These are phyloP conservation scores for Vitrella brassicaformis DNA, from an alignment of 73 alveolate genomes.

Conservation along the genomic window DNA sequence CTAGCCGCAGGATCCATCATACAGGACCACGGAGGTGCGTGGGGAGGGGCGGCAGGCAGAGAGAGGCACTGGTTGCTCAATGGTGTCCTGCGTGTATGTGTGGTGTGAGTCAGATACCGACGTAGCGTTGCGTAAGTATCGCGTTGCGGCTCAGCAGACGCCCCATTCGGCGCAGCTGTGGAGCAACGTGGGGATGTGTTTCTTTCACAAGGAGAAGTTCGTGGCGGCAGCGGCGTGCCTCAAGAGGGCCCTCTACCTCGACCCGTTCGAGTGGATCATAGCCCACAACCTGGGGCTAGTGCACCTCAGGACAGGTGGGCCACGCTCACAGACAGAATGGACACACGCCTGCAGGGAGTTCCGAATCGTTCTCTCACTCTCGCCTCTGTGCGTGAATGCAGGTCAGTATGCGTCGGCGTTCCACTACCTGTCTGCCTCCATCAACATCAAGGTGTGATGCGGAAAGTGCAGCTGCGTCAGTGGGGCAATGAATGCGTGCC, in stretches of 20 bases:
- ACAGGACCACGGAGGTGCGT: too few relatives aligned
- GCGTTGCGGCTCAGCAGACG: conserved; percentile 73
- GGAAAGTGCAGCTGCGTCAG: too few relatives aligned
- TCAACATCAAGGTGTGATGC: conserved; percentile 71
- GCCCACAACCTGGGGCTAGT: conserved; percentile 79
- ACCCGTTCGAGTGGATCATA: conserved; percentile 86
- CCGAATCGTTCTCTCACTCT: too few relatives aligned
- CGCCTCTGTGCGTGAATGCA: conserved; percentile 62
- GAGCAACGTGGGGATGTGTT: conserved; percentile 94
- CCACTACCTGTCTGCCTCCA: conserved; percentile 78
- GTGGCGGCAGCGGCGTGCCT: conserved; percentile 89
- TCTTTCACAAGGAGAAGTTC: conserved; percentile 79
- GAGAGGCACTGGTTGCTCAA: too few relatives aligned
- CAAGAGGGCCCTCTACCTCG: conserved; percentile 78
- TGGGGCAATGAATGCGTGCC: too few relatives aligned
- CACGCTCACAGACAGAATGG: too few relatives aligned
- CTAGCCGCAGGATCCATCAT: conserved; percentile 80
- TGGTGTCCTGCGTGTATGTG: too few relatives aligned
- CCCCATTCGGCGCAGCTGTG: conserved; percentile 90
- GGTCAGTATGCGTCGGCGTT: conserved; percentile 84
- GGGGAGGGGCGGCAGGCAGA: too few relatives aligned
- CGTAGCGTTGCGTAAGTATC: conserved; percentile 68
- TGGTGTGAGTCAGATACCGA: conserved; percentile 75
- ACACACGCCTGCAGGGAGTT: too few relatives aligned
- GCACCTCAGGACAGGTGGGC: too few relatives aligned